These are phyloP conservation scores for Pythium scleroteichum DNA, from an alignment of 352 stramenopile species.

Conservation along the genomic window DNA sequence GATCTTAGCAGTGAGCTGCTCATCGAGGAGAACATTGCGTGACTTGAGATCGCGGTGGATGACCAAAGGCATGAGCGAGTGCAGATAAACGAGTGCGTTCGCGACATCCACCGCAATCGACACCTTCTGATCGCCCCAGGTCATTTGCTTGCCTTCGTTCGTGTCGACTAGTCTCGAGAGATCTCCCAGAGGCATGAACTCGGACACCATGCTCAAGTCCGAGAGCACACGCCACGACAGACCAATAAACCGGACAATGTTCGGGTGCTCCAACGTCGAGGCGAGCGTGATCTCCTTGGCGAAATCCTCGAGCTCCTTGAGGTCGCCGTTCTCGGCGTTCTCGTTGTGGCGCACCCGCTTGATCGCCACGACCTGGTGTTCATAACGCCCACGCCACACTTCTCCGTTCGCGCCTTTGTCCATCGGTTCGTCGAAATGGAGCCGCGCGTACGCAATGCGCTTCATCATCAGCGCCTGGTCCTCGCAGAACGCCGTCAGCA, in stretches of 20 bases:
- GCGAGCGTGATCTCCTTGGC: constrained; percentile 41
- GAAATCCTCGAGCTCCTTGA: constrained; percentile 28
- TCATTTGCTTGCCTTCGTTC: constrained; percentile 11
- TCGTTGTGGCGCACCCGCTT: constrained; percentile 23
- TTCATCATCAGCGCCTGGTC: constrained; percentile 26
- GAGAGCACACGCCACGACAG: constrained; percentile 35
- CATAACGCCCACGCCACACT: constrained; percentile 25
- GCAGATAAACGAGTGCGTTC: constrained; percentile 32
- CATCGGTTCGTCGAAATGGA: constrained; percentile 18
- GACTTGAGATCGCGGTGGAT: constrained; percentile 35
- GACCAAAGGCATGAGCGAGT: constrained; percentile 28
- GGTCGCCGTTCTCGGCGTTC: constrained; percentile 3
- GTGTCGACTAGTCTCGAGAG: background rate
- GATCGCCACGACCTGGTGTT: constrained; percentile 18
- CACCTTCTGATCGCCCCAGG: constrained; percentile 27
- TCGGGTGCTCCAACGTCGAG: constrained; percentile 34
- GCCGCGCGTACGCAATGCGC: constrained; percentile 20
- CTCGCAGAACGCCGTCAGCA: constrained; percentile 15
- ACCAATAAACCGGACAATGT: constrained; percentile 40
- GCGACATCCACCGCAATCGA: constrained; percentile 20
- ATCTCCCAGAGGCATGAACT: constrained; percentile 35
- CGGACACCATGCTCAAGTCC: constrained; percentile 34
- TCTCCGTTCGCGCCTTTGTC: constrained; percentile 25
- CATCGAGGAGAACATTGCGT: constrained; percentile 25
- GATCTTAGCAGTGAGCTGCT: constrained; percentile 18